A percentile compares a stretch with the other conserved stretches of the same genome.
Conservation (phyloP, 371 early-diverging fungal species). For the Phascolomyces articulosus region DNA sequence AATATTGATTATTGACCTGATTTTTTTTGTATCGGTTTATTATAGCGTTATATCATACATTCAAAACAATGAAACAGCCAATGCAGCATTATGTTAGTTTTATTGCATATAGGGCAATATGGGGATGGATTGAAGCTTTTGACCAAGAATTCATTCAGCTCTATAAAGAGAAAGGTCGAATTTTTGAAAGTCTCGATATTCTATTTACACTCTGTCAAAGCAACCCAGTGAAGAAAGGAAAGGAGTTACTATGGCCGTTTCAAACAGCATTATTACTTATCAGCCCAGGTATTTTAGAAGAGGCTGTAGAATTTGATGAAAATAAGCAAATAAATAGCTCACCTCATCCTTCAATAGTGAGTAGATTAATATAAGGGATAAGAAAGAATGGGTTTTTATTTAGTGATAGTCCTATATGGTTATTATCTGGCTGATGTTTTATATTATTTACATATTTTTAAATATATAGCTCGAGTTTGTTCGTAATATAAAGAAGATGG, state of each 20-base stretch:
- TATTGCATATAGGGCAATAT: slow-evolving; percentile 72
- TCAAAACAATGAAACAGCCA: slow-evolving; percentile 57
- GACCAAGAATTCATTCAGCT: slow-evolving; percentile 70
- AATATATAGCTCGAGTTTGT: neutral
- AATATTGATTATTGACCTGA: too few species aligned
- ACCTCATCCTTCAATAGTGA: neutral
- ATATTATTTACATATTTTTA: too few species aligned
- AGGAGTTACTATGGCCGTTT: slow-evolving; percentile 77
- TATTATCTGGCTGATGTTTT: too few species aligned
- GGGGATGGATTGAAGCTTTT: slow-evolving; percentile 86
- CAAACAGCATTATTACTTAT: slow-evolving; percentile 75
- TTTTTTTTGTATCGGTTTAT: too few species aligned
- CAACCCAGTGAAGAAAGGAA: slow-evolving; percentile 58
- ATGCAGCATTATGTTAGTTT: slow-evolving; percentile 66
- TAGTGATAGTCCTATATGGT: too few species aligned
- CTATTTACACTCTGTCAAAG: slow-evolving; percentile 76
- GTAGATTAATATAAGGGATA: neutral
- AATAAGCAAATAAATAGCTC: neutral
- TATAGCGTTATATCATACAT: too few species aligned
- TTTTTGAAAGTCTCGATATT: slow-evolving; percentile 73
- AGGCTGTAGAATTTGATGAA: neutral
- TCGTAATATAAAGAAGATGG: neutral
- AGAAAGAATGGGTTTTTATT: too few species aligned
- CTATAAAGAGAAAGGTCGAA: slow-evolving; percentile 57
- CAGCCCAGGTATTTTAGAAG: slow-evolving; percentile 55